phyloP scores from a whole-genome alignment of 305 asterid genomes.

The Euphrasia arctica region DNA sequence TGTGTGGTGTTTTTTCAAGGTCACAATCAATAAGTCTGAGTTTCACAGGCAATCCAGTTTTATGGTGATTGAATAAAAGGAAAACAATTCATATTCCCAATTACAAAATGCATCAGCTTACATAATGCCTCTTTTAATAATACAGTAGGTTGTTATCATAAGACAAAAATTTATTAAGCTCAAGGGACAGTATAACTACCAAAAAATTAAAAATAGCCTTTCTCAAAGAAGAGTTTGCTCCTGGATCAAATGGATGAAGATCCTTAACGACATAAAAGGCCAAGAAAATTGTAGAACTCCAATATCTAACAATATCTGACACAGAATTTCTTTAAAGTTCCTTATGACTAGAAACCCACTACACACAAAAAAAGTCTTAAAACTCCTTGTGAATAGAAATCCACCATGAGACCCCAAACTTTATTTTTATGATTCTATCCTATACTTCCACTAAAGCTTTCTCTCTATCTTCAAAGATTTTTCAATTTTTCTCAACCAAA shows the following conservation, averaged over 20 bases:
- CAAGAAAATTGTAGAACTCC: background rate
- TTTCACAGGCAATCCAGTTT: too few relatives aligned
- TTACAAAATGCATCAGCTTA: conserved; percentile 13
- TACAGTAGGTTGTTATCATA: too few relatives aligned
- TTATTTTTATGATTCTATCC: background rate
- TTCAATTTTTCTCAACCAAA: conserved; percentile 3
- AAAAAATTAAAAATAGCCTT: too few relatives aligned
- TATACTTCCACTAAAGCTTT: background rate
- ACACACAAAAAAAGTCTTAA: background rate
- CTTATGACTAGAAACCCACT: too few relatives aligned
- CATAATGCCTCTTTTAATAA: background rate
- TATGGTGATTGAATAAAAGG: background rate
- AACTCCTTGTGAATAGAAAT: background rate
- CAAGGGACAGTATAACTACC: background rate
- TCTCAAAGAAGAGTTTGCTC: too few relatives aligned
- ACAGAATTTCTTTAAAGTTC: background rate
- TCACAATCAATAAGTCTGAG: too few relatives aligned
- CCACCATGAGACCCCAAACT: background rate
- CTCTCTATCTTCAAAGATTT: background rate
- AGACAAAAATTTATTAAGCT: background rate
- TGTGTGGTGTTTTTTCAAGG: too few relatives aligned
- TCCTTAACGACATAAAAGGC: background rate
- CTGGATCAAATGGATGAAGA: background rate
- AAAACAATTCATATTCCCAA: background rate
- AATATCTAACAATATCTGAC: background rate